Base-by-base conservation (phyloP, 2,329 filamentous ascomycete genomes). In the Talaromyces sp. region DNA sequence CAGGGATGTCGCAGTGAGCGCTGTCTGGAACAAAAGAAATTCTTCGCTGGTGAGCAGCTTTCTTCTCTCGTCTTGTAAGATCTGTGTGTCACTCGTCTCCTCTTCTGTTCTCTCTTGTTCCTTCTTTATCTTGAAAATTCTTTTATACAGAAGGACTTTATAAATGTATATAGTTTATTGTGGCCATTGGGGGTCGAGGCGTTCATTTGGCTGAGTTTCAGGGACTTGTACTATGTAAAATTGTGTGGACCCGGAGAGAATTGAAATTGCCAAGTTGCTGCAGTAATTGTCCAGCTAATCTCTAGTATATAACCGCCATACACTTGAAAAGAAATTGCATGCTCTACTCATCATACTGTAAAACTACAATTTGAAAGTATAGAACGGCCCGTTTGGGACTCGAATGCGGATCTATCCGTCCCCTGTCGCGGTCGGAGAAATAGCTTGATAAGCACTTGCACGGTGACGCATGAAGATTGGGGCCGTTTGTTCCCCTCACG, bases 1-100 rank as follows among this genome's bases (percentile, higher is more conserved):
- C 94, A 95, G 2, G 92, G 90, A 5, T 99, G 94, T 77, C 92
- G 85, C 74, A 97, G 89, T 69, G 90, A 95, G 66, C 84, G 87
- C 64, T 99, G 94, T 74, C 74, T 87, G 49, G 91, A 92, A 74
- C 73, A 77, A 62, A 87, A 87, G 76, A 80, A 83, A 66, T 88
- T 87, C 71, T 88, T 88, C 66, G 78, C 79, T 3, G 75, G 77
- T 44, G 69, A 71, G 59, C 54, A 74, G 49, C 54, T 61, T 13
- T 51, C 62, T 32, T 58, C 62, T 35, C 65, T 75, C 63, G 73
- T 76, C 19, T 19, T 57, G 45, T 64, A 47, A 62, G 32, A 47
- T 32, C 8, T 4, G 14, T 20, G 6, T 20, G 3, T 39, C 16
- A 22, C 22, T 27, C 5, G n/a, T 30, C 3, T 11, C 17, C 39